Base-by-base conservation (phyloP, 208 protist species). In the Herpetomonas samuelpessoai region DNA sequence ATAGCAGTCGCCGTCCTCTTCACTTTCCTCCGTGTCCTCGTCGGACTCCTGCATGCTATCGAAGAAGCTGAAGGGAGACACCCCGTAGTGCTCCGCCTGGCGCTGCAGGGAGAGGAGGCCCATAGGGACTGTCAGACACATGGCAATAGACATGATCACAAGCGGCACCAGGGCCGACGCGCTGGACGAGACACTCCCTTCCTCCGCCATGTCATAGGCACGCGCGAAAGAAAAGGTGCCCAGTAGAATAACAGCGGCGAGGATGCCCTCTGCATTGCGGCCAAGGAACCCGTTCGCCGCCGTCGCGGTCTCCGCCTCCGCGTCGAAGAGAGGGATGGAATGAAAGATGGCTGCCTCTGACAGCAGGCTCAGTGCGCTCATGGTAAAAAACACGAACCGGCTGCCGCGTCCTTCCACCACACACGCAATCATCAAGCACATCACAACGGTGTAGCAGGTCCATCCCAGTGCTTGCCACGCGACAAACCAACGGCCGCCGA, bases 71-170 rank as follows among this genome's bases (percentile, higher is more conserved):
- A 69, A 63, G 2, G 71, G 65, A 14, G 74, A 66, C 26, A 71
- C 49, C 39, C 65, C 72, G 53, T 66, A 85, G 4, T 58, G 58
- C 53, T 81, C 47, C 14, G 80, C 48, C 63, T 93, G 83, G 21
- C 80, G 82, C 47, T 82, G 67, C 47, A 93, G 60, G 9, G 83
- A 93, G 21, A 90, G 31, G 3, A 93, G 67, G 16, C 86, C 83
- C 51, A 93, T 65, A 16, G 83, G 87, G 7, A 91, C 66, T 1
- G 79, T 72, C 27, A 87, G 65, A 29, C 51, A 76, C 24, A 78
- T 62, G 0, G 87, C 77, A 9, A 93, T 52, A 21, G 76, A 62
- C 38, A 58, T 79, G 4, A 94, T 59, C 0, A 77, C 71, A 0
- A 91, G 59, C 6, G 82, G 72, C 46, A 80, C 65, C 25, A 90